phyloP scores from a whole-genome alignment of 208 protist genomes.

The Balamuthia mandrillaris region DNA sequence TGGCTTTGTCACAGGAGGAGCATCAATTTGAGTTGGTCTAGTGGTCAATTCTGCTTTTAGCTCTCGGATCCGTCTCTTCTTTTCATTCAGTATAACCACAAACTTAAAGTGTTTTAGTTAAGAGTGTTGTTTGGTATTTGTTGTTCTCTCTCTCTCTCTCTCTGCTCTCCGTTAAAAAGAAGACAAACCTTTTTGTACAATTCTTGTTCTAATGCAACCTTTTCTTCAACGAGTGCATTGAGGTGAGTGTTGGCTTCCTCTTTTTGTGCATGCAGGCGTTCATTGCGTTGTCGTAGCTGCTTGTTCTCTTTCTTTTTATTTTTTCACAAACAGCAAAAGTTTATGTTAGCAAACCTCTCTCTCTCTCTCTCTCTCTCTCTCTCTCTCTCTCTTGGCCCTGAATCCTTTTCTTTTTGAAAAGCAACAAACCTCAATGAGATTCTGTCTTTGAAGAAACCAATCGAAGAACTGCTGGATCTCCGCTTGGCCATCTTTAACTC shows the following conservation, averaged over 20 bases:
- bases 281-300: neutral
- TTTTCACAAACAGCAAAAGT: too few relatives aligned
- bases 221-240: constrained; percentile 25
- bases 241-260: neutral
- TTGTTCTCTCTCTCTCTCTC: neutral
- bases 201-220: neutral
- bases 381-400: too few relatives aligned
- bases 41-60: neutral
- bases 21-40: too few relatives aligned
- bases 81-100: constrained; percentile 20
- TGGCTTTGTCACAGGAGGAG: too few relatives aligned
- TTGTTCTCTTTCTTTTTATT: constrained; percentile 25
- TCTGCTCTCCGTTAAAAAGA: neutral
- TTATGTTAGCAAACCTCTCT: too few relatives aligned
- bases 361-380: too few relatives aligned
- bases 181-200: neutral
- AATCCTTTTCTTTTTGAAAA: too few relatives aligned
- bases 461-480: constrained; percentile 18
- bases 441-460: neutral
- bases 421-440: neutral
- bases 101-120: too few relatives aligned
- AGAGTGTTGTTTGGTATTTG: neutral
- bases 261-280: neutral
- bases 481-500: neutral
- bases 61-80: constrained; percentile 32